A percentile compares a stretch with the other conserved stretches of the same genome.
These are phyloP conservation scores for Escovopsis sp. DNA, from an alignment of 2,329 filamentous ascomycete genomes.

Conservation along the genomic window DNA sequence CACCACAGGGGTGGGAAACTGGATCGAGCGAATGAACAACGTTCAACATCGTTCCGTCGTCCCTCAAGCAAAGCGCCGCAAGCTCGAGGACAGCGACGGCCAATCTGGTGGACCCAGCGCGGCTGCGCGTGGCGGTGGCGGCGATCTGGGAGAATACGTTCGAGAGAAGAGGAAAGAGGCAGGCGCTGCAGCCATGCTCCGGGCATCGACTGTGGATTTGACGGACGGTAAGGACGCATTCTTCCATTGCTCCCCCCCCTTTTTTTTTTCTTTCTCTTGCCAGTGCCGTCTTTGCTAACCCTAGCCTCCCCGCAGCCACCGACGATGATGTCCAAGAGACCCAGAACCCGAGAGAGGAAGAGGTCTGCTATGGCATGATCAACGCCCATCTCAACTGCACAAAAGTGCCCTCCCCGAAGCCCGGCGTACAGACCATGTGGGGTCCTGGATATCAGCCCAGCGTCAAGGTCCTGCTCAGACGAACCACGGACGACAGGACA, in stretches of 20 bases:
- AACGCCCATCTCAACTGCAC: constrained; percentile 54
- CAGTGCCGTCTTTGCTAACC: background rate
- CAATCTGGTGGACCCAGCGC: constrained; percentile 23
- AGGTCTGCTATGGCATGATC: constrained; percentile 71
- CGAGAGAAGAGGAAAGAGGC: constrained; percentile 41
- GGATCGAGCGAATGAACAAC: constrained; percentile 66
- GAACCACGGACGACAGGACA: constrained; percentile 38
- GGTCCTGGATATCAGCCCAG: constrained; percentile 50
- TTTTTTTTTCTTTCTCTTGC: constrained; percentile 7
- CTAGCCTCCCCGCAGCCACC: constrained; percentile 15
- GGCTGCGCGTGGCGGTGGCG: constrained; percentile 28
- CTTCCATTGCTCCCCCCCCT: constrained; percentile 5
- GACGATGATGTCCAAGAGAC: constrained; percentile 46
- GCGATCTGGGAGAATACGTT: constrained; percentile 51
- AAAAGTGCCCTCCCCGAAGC: constrained; percentile 53
- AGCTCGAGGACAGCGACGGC: constrained; percentile 31
- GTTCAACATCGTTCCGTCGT: constrained; percentile 49
- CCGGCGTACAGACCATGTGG: constrained; percentile 43
- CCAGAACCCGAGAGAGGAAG: constrained; percentile 47
- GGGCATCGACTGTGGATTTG: constrained; percentile 40
- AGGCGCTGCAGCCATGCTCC: constrained; percentile 12
- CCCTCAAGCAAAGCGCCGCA: constrained; percentile 52
- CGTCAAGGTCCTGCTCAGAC: constrained; percentile 57
- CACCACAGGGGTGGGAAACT: constrained; percentile 32
- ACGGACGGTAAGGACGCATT: constrained; percentile 33